Base-by-base conservation (phyloP, 2,329 filamentous ascomycete genomes). In the Daldinia eschscholtzii region DNA sequence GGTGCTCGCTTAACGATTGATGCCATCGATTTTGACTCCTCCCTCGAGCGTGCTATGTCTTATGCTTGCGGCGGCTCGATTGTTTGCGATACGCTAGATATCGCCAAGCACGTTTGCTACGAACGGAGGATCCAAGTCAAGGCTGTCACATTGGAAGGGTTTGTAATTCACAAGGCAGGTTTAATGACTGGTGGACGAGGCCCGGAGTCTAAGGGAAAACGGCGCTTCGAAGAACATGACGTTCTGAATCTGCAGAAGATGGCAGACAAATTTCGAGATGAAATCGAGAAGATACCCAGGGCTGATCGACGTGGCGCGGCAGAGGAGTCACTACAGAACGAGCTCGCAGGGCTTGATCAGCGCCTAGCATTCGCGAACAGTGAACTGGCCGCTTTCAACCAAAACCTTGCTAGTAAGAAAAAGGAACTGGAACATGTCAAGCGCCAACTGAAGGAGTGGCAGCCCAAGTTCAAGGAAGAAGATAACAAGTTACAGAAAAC, bases 41-140 rank as follows among this genome's bases (percentile, higher is more conserved):
- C 91, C 1, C 88, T 97, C 57, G 93, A 98, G 78, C 91, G 96
- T 72, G 97, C 94, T 37, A 97, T 99, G 84, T 93, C 91, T 23
- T 98, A 97, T 78, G 95, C 94, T 28, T 99, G 96, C 75, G 95
- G 95, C 37, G 97, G 94, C 80, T 94, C 94, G 4, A 93, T 99
- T 71, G 93, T 99, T 4, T 98, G 95, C 76, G 96, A 99, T 79
- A 92, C 89, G 61, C 84, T 98, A 39, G 88, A 91, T 3, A 90
- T 96, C 61, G 96, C 96, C 30, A 97, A 97, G 79, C 88, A 95
- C 65, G 90, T 99, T 52, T 94, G 93, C 77, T 98, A 97, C 78
- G 89, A 92, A 64, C 91, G 89, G 71, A 91, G 88, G 35, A 91
- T 98, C 35, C 92, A 94, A 66, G 94, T 97, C 60, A 98, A 98